Conservation (phyloP, 225 moss, liverwort and hornwort genomes). For the Thuidium tamariscinum region DNA sequence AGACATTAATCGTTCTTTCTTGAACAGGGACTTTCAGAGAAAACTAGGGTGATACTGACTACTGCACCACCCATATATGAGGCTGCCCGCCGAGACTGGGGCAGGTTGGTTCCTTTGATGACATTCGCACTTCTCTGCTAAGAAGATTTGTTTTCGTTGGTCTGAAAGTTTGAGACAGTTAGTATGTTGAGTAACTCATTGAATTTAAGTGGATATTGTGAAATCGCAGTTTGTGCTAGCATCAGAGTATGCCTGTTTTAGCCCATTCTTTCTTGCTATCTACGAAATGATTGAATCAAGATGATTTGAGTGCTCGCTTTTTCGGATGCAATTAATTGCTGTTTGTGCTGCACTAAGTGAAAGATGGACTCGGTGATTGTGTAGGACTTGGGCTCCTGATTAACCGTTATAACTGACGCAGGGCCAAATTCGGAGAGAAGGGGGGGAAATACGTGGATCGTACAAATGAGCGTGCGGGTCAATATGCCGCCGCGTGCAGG, state of each 20-base stretch:
- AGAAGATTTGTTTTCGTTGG: background rate
- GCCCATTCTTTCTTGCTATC: background rate
- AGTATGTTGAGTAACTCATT: background rate
- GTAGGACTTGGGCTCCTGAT: background rate
- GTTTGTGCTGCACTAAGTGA: background rate
- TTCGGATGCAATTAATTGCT: background rate
- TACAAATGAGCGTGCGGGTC: slow-evolving; percentile 57
- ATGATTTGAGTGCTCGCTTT: background rate
- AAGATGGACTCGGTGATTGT: background rate
- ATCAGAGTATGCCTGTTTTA: background rate
- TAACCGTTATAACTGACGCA: slow-evolving; percentile 4
- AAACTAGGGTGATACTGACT: slow-evolving; percentile 72
- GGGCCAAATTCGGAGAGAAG: slow-evolving; percentile 31
- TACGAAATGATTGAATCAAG: background rate
- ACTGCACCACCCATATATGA: slow-evolving; percentile 78
- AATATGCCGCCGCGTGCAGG: slow-evolving; percentile 73
- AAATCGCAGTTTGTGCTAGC: background rate
- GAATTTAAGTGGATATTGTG: background rate
- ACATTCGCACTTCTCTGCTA: background rate
- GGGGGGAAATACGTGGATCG: slow-evolving; percentile 55
- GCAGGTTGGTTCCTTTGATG: slow-evolving; percentile 19
- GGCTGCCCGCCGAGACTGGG: slow-evolving; percentile 12
- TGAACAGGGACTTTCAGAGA: slow-evolving; percentile 57
- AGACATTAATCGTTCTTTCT: background rate
- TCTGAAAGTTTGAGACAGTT: background rate